Evolutionary conservation across 2,329 filamentous ascomycete species (phyloP), one percentile per base, ranked within the genome.

Genomic region (Apiospora malaysiana): DNA sequence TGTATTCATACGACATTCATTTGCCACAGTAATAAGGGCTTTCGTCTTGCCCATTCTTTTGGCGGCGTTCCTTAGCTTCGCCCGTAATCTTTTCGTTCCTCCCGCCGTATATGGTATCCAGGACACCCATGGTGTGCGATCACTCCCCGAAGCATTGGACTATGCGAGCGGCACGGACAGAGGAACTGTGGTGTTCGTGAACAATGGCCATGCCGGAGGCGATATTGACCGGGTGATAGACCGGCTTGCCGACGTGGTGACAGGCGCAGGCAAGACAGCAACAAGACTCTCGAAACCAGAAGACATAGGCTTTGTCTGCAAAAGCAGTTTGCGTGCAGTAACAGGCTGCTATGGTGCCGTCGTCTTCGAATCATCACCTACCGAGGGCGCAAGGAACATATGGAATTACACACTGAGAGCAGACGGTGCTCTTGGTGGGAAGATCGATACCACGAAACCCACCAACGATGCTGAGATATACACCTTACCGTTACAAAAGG

Each of bases 401-500:
- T 97, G 95, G 95, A 97, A 96, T 81, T 98, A 97, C 78, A 95
- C 93, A 0, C 85, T 97, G 37, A 87, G 93, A 70, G 90, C 90
- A 2, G 95, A 97, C 78, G 91, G 91, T 46, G 85, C 89, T 0
- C 85, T 97, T 71, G 91, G 91, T 25, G 79, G 81, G 9, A 88
- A 87, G 70, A 90, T 97, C 72, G 86, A 91, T 73, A 88, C 92
- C 42, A 84, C 90, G 45, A 84, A 84, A n/a, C 81, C 85, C 63
- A 85, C 87, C 74, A 97, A 97, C 77, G 92, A 94, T 78, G 89
- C 89, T 66, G 87, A 97, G 80, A 84, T 95, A 25, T 97, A 95
- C 76, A 82, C 93, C 49, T 83, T 97, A 23, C 95, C 94, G 1
- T 83, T 97, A 27, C 94, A 97, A 80, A 89, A 90, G 73, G 90